Base-by-base conservation (phyloP, 768 basidiomycete species). In the Lactifluus pinguis region DNA sequence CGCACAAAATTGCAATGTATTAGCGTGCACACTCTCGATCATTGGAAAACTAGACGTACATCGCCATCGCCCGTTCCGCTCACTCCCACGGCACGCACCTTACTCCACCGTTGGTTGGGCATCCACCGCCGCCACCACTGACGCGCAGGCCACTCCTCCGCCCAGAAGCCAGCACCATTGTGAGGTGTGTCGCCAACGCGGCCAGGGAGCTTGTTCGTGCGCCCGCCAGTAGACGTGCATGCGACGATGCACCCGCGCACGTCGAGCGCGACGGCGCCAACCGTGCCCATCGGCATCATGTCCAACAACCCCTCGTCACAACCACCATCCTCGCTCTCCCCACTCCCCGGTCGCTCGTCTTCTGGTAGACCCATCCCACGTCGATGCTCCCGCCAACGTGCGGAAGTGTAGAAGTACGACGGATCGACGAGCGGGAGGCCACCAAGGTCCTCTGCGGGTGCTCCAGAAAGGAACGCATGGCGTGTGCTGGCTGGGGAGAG, bases 21-120 rank as follows among this genome's bases (percentile, higher is more conserved):
- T 36, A 50, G 50, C 50, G 38, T 11, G 19, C 15, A 19, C 2
- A 32, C 34, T 13, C 34, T 9, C 13, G 48, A 49, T 55, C 41
- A 52, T 9, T 49, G 42, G 34, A 15, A 49, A 34, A 45, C 49
- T 41, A 49, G 41, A 73, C 83, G 61, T 69, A 90, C 88, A 72
- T 92, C 90, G 63, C 90, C 90, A 65, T 92, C 84, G 7, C 91
- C 91, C 13, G 91, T 92, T 0, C 90, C 88, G 34, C 87, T 89
- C n/a, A 92, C 74, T 4, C 89, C 89, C 25, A 92, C 74, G 8
- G 83, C 87, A 61, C 66, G 75, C 68, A 68, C 63, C 72, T 65
- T 65, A 49, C 71, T 66, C 51, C 65, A 59, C 44, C 60, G 50
- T 60, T 71, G 57, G 38, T 51, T 49, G 30, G 90, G 73, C 13